Base-by-base conservation (phyloP, 768 basidiomycete species). In the Panaeolus papilionaceus region DNA sequence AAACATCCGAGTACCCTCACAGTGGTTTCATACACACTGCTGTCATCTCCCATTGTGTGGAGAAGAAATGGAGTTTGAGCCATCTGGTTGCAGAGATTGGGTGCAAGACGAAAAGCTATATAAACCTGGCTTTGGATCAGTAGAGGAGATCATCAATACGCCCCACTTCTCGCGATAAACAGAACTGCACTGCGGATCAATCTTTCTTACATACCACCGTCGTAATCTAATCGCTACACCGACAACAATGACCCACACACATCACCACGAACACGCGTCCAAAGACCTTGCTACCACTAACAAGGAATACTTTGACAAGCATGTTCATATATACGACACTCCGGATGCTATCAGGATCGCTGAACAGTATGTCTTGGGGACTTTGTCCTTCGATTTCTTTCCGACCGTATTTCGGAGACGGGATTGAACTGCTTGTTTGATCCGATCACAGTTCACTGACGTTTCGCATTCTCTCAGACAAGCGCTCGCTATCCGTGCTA, bases 301-400 rank as follows among this genome's bases (percentile, higher is more conserved):
- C 54, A 58, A 58, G 33, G 54, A 58, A 18, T 58, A 37, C 54
- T 58, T 58, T 58, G 54, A 58, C 54, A 58, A 58, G n/a, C 54
- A 58, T 58, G 54, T 58, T 33, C 54, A 58, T 16, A 16, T 58
- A 14, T 58, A 58, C 16, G 54, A 58, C 16, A 33, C 54, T 33
- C 54, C 54, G 12, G 54, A 58, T 58, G 54, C 54, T 14, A 58
- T 58, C 14, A 58, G 28, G 14, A 33, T 58, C 1, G 54, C 20
- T 58, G 54, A 58, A 58, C 54, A 58, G 54, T 58, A 58, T 4
- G 54, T 58, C 2, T 16, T 49, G 20, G n/a, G 4, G 20, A 33
- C 12, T 14, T 33, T 28, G 4, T 28, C 14, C 16, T 14, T 44
- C 5, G 42, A 44, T 2, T 1, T 23, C 23, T 23, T 20, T 49